These are phyloP conservation scores for Nemania diffusa DNA, from an alignment of 2,329 filamentous ascomycete species.

Conservation along the genomic window DNA sequence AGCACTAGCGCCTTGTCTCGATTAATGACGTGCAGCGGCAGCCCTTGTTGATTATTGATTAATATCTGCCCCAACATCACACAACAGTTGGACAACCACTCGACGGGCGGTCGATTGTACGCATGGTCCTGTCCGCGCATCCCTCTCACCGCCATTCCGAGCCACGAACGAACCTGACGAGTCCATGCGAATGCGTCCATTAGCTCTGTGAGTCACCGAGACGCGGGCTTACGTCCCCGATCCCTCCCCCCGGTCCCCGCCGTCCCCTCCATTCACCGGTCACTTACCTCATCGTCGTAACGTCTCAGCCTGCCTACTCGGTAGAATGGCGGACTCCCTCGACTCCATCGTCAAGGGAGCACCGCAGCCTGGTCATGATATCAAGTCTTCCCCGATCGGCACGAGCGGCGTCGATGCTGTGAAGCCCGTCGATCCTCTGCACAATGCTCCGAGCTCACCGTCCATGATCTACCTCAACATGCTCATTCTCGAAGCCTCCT, in stretches of 20 bases:
- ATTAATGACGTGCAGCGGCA: constrained; percentile 27
- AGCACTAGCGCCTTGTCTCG: constrained; percentile 18
- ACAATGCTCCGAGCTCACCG: constrained; percentile 85
- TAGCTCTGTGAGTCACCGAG: constrained; percentile 26
- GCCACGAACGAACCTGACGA: constrained; percentile 21
- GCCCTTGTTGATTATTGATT: neutral
- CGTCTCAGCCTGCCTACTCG: constrained; percentile 16
- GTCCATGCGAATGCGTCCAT: constrained; percentile 26
- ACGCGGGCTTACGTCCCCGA: constrained; percentile 36
- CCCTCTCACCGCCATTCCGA: constrained; percentile 33
- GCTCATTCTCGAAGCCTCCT: constrained; percentile 92
- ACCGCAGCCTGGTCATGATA: constrained; percentile 70
- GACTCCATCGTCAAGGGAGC: constrained; percentile 95
- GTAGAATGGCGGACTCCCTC: constrained; percentile 72
- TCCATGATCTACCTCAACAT: constrained; percentile 99
- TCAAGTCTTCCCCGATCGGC: constrained; percentile 56
- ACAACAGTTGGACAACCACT: constrained; percentile 25
- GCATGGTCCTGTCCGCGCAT: constrained; percentile 8
- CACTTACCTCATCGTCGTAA: constrained; percentile 26
- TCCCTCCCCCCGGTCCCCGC: constrained; percentile 2
- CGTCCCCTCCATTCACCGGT: neutral
- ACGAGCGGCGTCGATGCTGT: constrained; percentile 56
- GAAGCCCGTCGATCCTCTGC: constrained; percentile 75
- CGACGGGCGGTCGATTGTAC: constrained; percentile 4
- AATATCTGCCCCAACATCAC: constrained; percentile 18